Base-by-base conservation (phyloP, 2,329 filamentous ascomycete genomes). In the Biscogniauxia marginata region DNA sequence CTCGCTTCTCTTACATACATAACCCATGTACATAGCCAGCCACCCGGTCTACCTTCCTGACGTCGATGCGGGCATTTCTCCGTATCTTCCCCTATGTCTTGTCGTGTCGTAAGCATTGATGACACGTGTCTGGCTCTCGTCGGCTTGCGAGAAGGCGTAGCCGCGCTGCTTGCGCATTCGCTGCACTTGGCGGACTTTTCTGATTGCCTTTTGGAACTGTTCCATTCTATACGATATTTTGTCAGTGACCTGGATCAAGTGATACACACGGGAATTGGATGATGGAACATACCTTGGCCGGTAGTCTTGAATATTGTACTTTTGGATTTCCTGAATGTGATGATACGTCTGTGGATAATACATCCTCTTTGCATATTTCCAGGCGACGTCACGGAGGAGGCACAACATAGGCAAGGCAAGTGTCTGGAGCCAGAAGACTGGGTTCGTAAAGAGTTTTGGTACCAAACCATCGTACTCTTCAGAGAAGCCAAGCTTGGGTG, bases 271-370 rank as follows among this genome's bases (percentile, higher is more conserved):
- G 50, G 50, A 51, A 23, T 43, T 39, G n/a, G 7, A 53, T n/a
- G n/a, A n/a, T 54, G 23, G 25, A 50, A 79, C 83, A 65, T 83
- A 93, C 90, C 95, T 87, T 60, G 95, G 95, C 70, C 95, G 83
- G 75, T 99, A 99, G 77, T 99, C 95, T 77, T 99, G 95, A 58
- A 99, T 96, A 68, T 99, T 99, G 78, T 98, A 99, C 77, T 99
- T 99, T 75, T 99, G 95, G 66, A 99, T 99, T 78, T 99, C 95
- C 75, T 99, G 95, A 62, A 99, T 95, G 73, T 99, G 95, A 67
- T 99, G 95, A 70, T 99, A 99, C 46, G 91, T 87, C 75, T 97
- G 90, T 20, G 95, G 95, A 65, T 87, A 88, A 77, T 98, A 99
- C 92, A 99, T 97, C 63, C 95, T 85, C 80, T 96, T 97, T 59